Evolutionary conservation across 2,329 filamentous ascomycete species (phyloP), one percentile per base, ranked within the genome.

Genomic region (Aspergillus neoniger): DNA sequence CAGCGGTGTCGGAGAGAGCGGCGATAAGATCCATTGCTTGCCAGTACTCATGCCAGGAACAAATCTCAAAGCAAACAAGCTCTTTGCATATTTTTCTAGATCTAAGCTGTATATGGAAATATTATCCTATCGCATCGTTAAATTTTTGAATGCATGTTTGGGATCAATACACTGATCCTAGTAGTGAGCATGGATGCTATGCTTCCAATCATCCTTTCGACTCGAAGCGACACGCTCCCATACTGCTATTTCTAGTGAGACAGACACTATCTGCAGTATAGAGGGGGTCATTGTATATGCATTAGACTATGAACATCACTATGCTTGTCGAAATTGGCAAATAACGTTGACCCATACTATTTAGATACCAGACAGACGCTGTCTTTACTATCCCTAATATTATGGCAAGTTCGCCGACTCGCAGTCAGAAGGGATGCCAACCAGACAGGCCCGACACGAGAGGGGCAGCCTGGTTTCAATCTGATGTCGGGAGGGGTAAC

Each of bases 1-100:
- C 25, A 64, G 64, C 63, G 64, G 66, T 68, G 56, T 67, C 69
- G 67, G 28, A 30, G 28, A 30, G 62, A 62, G 56, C 58, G 47
- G 51, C 39, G 49, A 55, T 58, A 62, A 57, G 57, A 64, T 62
- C 32, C n/a, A 19, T 30, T 51, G 44, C 21, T 28, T 8, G 25
- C 25, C 8, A 23, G 21, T 23, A 28, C 15, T 23, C 21, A 49
- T 49, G 41, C 17, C 41, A 43, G 41, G 41, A 43, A 43, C 41
- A 43, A 43, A 12, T n/a, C 17, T 23, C 19, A 14, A 15, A 23
- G 41, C 41, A 44, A 44, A 44, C 41, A 44, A 44, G 21, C 41
- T 36, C 41, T 44, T 2, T 15, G 12, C 41, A 44, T 44, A 21
- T 7, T 44, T 10, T 23, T n/a, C n/a, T 12, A 21, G 41, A 44